These are phyloP conservation scores for Yarrowia porcina DNA, from an alignment of 805 yeast genomes.

Conservation along the genomic window DNA sequence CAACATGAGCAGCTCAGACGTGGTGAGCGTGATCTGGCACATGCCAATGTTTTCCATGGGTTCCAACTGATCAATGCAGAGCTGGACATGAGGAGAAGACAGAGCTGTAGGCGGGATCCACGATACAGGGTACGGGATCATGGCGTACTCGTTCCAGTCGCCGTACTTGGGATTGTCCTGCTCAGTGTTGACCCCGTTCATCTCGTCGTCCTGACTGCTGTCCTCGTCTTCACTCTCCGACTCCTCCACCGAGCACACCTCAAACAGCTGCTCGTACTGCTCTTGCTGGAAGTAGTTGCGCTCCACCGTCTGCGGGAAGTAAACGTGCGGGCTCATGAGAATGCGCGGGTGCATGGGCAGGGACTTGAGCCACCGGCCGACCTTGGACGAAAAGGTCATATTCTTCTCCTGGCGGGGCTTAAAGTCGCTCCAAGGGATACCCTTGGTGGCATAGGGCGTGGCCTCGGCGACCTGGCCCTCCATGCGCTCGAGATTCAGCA, in stretches of 20 bases:
- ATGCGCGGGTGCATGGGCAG: slow-evolving; percentile 3
- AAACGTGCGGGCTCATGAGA: background rate
- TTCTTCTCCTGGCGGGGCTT: slow-evolving; percentile 25
- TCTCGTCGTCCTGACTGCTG: background rate
- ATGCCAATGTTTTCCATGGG: slow-evolving; percentile 12
- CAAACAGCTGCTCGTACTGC: background rate
- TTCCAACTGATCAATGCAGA: slow-evolving; percentile 12
- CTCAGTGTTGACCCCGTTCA: background rate
- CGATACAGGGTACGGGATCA: background rate
- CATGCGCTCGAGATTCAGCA: background rate
- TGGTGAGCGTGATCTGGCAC: background rate
- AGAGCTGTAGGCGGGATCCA: slow-evolving; percentile 8
- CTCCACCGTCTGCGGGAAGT: background rate
- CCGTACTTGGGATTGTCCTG: slow-evolving; percentile 3
- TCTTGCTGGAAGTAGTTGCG: slow-evolving; percentile 5
- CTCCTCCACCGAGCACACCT: background rate
- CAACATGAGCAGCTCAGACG: background rate
- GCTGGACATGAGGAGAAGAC: slow-evolving; percentile 1
- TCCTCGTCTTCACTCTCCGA: background rate
- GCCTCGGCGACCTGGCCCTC: background rate
- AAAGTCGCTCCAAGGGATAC: slow-evolving; percentile 14
- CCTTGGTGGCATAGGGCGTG: slow-evolving; percentile 7
- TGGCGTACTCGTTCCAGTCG: background rate
- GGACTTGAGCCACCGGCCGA: slow-evolving; percentile 20
- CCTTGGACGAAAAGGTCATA: slow-evolving; percentile 24